Percentiles rank a stretch among this genome's conserved stretches.
Conservation (phyloP, 1,139 yeast species). For the Magnusiomyces paraingens region DNA sequence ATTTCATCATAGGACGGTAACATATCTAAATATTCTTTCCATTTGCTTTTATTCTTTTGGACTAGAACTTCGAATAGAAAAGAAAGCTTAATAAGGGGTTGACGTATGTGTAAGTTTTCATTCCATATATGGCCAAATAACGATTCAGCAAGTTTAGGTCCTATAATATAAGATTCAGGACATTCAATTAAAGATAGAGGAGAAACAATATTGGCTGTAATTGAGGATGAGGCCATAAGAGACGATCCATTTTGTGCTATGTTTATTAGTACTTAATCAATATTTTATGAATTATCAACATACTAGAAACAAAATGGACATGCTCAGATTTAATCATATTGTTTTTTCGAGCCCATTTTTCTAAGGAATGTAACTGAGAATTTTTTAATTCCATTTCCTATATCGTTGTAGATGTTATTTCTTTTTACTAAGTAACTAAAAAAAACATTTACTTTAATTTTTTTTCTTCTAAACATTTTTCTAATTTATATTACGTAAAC, state of each 20-base stretch:
- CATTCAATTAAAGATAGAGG: constrained; percentile 22
- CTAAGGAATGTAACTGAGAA: constrained; percentile 6
- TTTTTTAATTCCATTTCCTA: not conserved
- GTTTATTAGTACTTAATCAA: not conserved
- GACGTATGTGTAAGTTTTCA: constrained; percentile 13
- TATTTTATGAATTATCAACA: constrained; percentile 1
- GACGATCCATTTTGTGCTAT: constrained; percentile 19
- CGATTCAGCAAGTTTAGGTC: constrained; percentile 23
- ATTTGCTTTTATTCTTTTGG: not conserved
- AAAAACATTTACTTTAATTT: too few relatives aligned
- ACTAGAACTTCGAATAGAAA: constrained; percentile 20
- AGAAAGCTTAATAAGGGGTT: constrained; percentile 22
- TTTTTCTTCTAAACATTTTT: too few relatives aligned
- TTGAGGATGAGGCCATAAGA: constrained; percentile 20
- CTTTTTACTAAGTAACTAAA: not conserved
- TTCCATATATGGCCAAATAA: constrained; percentile 13
- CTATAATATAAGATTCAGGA: constrained; percentile 24
- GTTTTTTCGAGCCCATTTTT: constrained; percentile 17
- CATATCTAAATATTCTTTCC: constrained; percentile 8
- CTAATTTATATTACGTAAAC: not conserved
- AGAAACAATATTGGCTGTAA: constrained; percentile 17
- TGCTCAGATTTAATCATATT: constrained; percentile 14
- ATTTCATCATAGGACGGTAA: constrained; percentile 12
- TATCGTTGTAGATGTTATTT: too few relatives aligned
- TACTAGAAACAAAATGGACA: constrained; percentile 12